These are phyloP conservation scores for Phytomonas francai DNA, from an alignment of 208 protist genomes.

Conservation along the genomic window DNA sequence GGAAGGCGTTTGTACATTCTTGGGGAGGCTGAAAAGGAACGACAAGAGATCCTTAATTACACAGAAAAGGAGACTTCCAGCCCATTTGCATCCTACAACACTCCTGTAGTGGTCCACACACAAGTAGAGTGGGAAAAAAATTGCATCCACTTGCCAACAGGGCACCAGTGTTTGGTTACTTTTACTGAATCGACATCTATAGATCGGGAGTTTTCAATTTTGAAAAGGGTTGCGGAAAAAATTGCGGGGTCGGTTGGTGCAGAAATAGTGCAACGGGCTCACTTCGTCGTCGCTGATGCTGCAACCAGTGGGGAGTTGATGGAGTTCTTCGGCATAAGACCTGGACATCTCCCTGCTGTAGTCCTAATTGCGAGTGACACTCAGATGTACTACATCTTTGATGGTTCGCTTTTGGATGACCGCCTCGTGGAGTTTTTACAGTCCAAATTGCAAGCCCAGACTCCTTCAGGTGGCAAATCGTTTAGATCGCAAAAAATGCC, in stretches of 20 bases:
- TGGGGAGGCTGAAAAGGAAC: neutral
- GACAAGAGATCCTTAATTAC: neutral
- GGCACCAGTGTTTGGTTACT: conserved; percentile 21
- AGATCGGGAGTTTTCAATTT: conserved; percentile 7
- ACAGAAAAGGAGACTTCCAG: neutral
- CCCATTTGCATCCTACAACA: neutral
- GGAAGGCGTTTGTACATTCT: neutral
- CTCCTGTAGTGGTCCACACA: conserved; percentile 9
- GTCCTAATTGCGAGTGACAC: conserved; percentile 13
- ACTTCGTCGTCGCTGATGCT: conserved; percentile 24
- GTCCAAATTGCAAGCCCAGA: neutral
- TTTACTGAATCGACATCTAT: conserved; percentile 15
- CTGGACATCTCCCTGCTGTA: conserved; percentile 24
- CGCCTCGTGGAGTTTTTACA: conserved; percentile 20
- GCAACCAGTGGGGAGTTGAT: conserved; percentile 12
- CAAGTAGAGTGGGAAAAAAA: conserved; percentile 18
- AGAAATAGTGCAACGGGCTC: conserved; percentile 11
- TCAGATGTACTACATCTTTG: conserved; percentile 23
- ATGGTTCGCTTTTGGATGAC: conserved; percentile 24
- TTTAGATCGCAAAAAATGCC: conserved; percentile 4
- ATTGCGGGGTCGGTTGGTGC: conserved; percentile 11
- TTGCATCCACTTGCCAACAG: conserved; percentile 17
- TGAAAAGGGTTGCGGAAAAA: conserved; percentile 15
- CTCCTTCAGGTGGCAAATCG: conserved; percentile 3
- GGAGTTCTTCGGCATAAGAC: conserved; percentile 21